Evolutionary conservation across 768 basidiomycete genomes (phyloP), one percentile per base, ranked within the genome.

Genomic region (Naematelia encephala): DNA sequence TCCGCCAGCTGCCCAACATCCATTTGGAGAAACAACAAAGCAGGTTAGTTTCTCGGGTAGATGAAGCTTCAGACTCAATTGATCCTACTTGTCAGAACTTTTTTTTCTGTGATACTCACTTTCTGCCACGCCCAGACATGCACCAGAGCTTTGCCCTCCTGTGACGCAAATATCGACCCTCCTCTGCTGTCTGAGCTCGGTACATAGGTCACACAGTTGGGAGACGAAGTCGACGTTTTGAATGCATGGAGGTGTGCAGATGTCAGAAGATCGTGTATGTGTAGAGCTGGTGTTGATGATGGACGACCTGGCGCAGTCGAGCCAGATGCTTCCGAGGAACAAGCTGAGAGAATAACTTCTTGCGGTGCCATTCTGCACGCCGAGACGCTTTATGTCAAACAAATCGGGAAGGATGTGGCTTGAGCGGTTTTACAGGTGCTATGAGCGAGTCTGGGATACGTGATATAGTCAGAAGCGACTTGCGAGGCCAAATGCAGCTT

Each of bases 51-150:
- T 91, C 77, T 98, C 94, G 0, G 94, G 91, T 0, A 97, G 80
- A 11, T 96, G 86, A 27, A 93, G 82, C 77, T 91, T 91, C 44
- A 87, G 78, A 49, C 85, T 84, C 43, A 93, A 80, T 83, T 97
- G 93, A 76, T 98, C 91, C 93, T 96, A 5, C 54, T 4, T 56
- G 22, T 42, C 34, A 54, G 30, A 19, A 51, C 59, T 44, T 61
- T 28, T 29, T 30, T 13, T 47, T 53, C 48, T 22, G 5, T n/a
- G 25, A 0, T 21, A 70, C 79, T 56, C 62, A 89, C 94, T 81
- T 91, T 93, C 82, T 97, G 91, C 77, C 91, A 97, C 63, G 84
- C 86, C 78, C 94, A 98, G 16, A 92, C 87, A 70, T 94, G 87
- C 63, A 96, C 70, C 44, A 94, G 82, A 0, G 90, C 85, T 76